Evolutionary conservation across 768 basidiomycete species (phyloP), one percentile per base, ranked within the genome.

Genomic region (Naganishia randhawae): DNA sequence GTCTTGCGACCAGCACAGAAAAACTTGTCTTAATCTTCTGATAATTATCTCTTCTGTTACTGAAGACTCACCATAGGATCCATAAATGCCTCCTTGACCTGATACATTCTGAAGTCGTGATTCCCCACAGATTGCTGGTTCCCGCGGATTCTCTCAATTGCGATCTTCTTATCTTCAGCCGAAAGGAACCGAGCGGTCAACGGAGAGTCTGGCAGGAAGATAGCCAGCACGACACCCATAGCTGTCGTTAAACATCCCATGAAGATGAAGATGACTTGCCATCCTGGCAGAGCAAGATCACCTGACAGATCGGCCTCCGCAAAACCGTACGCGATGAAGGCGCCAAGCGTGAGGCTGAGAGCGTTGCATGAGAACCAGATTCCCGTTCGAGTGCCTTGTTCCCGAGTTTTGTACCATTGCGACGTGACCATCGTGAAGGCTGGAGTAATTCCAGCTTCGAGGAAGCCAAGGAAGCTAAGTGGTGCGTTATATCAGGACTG

Each of bases 101-200:
- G 70, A 33, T 68, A 65, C 37, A 54, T 31, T 50, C 68, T 71
- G 52, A 42, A 63, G n/a, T 35, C 39, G 45, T 66, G 66, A 22
- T 64, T 54, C 13, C 65, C 67, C 35, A 73, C 63, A 25, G 71
- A 71, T 17, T 63, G 69, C 42, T 71, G 39, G 63, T 73, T 73
- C 19, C 57, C 32, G 9, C 70, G 64, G 19, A 73, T 69, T 5
- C 72, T 53, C 17, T 71, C 69, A 52, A 68, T 61, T 9, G 61
- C 61, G 33, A 63, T 19, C 48, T 50, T 50, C 62, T 37, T 68
- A 14, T 68, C 67, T 11, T 53, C 48, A 25, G 41, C 22, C 7
- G 31, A 51, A 10, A 68, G 50, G 29, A 41, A 68, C 41, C 62
- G 25, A 1, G 67, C 67, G 16, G 32, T 68, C 35, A 63, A 22